Evolutionary conservation across 257 asterid genomes (phyloP).

Genomic region (Forsythia viridissima): DNA sequence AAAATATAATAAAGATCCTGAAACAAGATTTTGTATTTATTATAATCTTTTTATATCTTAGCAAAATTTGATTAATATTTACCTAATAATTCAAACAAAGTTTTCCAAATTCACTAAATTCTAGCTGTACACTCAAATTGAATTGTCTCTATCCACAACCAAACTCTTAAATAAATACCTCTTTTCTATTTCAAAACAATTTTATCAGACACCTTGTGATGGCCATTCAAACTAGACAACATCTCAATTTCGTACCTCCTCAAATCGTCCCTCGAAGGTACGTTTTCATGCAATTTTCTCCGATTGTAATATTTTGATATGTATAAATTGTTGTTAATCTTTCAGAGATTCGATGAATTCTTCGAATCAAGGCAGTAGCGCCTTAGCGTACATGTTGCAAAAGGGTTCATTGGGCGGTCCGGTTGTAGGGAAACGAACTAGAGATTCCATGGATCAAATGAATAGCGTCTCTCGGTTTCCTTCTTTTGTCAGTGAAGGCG

Average conservation of each 20-base stretch:
- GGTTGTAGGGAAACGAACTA: not conserved
- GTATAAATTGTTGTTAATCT: not conserved
- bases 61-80: not conserved
- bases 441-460: not conserved
- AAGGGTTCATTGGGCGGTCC: not conserved
- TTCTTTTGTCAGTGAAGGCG: slow-evolving; percentile 33
- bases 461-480: slow-evolving; percentile 12
- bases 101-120: not conserved
- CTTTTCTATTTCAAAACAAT: not conserved
- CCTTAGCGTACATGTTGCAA: too few species aligned
- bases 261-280: not conserved
- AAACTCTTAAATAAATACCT: not conserved
- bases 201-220: too few species aligned
- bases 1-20: not conserved
- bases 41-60: not conserved
- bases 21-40: not conserved
- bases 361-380: not conserved
- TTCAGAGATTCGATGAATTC: not conserved
- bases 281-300: not conserved
- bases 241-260: not conserved
- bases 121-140: not conserved
- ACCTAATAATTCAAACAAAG: not conserved
- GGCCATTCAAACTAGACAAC: not conserved
- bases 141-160: not conserved
- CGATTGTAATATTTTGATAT: too few species aligned